Evolutionary conservation across 2,329 filamentous ascomycete species (phyloP), one percentile per base, ranked within the genome.

Genomic region (Mycosphaerella sp.): DNA sequence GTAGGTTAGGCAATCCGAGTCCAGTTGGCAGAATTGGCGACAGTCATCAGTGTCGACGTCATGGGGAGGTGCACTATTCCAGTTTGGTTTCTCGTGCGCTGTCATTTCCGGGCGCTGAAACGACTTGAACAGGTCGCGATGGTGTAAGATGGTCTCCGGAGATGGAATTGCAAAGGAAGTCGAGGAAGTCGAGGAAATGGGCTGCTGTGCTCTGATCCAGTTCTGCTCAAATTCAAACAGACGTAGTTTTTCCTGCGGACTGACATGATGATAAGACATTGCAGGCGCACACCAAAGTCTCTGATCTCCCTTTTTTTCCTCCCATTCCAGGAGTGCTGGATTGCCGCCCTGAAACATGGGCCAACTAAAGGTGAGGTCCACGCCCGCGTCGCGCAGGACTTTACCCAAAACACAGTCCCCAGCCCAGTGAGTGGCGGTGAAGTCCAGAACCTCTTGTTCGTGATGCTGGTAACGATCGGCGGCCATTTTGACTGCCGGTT

Each of bases 321-420:
- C 67, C 65, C 68, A 76, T 39, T 72, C 68, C 29, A 76, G 65
- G 0, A 66, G 68, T 4, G 44, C 68, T 64, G 17, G 61, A 56
- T 5, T 72, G 70, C 50, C 50, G 40, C 72, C 67, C 56, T 77
- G 74, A 10, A 76, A 67, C 47, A 74, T 67, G 0, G 74, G 74
- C 63, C 69, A 75, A 0, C 70, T 66, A 21, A 66, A 65, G 5
- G 71, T 74, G 54, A 80, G 50, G 3, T 67, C 61, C 8, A 80
- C 69, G 6, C 74, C 74, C 17, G 70, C 72, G 40, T 62, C 60
- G 57, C 70, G 71, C 43, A 80, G 59, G 4, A 72, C 72, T 66
- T 71, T 77, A 2, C 77, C 78, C 3, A 80, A 64, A 6, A 80
- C 72, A 40, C 75, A 77, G 51, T 80, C 78, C 5, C 78, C 78